Percentiles rank a stretch among this genome's conserved stretches.
These are phyloP conservation scores for Lachancea mirantina DNA, from an alignment of 805 yeast species.

Conservation along the genomic window DNA sequence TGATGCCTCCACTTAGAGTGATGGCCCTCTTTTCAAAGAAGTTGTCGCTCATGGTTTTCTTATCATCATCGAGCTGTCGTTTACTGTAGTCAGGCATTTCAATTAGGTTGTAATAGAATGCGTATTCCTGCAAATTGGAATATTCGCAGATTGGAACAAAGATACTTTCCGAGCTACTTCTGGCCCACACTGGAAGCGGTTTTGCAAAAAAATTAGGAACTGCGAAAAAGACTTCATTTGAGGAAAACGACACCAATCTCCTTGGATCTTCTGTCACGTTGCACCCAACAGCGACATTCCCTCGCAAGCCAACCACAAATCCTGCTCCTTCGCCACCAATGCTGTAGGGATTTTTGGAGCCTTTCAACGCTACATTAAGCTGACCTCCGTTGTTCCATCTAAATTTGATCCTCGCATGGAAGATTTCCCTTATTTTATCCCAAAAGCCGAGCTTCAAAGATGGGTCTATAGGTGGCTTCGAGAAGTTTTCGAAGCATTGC, in stretches of 20 bases:
- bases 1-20: slow-evolving; percentile 52
- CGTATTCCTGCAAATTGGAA: slow-evolving; percentile 36
- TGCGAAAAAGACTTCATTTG: slow-evolving; percentile 59
- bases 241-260: slow-evolving; percentile 54
- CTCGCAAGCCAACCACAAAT: slow-evolving; percentile 63
- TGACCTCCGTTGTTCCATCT: slow-evolving; percentile 44
- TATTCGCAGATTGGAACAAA: slow-evolving; percentile 40
- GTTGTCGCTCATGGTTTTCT: slow-evolving; percentile 17
- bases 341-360: slow-evolving; percentile 72
- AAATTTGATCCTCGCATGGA: slow-evolving; percentile 65
- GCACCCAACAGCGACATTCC: slow-evolving; percentile 50
- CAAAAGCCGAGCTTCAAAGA: slow-evolving; percentile 82
- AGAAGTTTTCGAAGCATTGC: slow-evolving; percentile 70
- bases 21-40: slow-evolving; percentile 49
- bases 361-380: slow-evolving; percentile 58
- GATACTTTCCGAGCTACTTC: slow-evolving; percentile 38
- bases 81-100: slow-evolving; percentile 22
- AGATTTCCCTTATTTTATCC: slow-evolving; percentile 74
- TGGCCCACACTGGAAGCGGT: slow-evolving; percentile 52
- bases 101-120: slow-evolving; percentile 44
- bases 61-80: slow-evolving; percentile 14
- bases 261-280: slow-evolving; percentile 65
- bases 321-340: slow-evolving; percentile 66
- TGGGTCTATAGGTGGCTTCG: slow-evolving; percentile 86
- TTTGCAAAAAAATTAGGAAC: slow-evolving; percentile 67